phyloP scores from a whole-genome alignment of 2,329 filamentous ascomycete genomes.

The Alternaria solani region DNA sequence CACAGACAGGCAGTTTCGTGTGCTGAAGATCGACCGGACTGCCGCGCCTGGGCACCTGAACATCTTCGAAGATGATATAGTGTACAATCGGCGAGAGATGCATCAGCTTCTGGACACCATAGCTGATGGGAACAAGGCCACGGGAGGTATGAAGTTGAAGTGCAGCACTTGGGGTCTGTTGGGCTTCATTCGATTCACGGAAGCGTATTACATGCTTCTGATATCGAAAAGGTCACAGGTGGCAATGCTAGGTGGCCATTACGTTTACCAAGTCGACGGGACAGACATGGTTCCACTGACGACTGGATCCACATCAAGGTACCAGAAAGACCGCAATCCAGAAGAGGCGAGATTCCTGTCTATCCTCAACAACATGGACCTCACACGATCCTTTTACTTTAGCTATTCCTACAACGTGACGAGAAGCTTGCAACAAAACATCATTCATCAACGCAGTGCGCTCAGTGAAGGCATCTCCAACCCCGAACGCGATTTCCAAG shows the following conservation, averaged over 20 bases:
- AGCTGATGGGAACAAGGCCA: constrained; percentile 90
- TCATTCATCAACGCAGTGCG: constrained; percentile 78
- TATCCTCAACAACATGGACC: constrained; percentile 89
- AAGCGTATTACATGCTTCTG: constrained; percentile 94
- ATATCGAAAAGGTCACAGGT: constrained; percentile 97
- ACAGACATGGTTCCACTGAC: constrained; percentile 91
- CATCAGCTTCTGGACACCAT: constrained; percentile 92
- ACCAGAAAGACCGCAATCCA: constrained; percentile 81
- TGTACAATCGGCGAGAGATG: constrained; percentile 93
- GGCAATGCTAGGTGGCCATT: constrained; percentile 94
- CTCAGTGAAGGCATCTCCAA: constrained; percentile 70
- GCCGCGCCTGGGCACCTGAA: constrained; percentile 79
- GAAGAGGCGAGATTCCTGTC: constrained; percentile 89
- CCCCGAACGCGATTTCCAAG: constrained; percentile 74
- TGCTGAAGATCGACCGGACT: constrained; percentile 94
- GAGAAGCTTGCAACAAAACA: constrained; percentile 88
- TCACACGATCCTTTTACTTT: constrained; percentile 94
- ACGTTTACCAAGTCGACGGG: constrained; percentile 92
- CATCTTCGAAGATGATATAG: constrained; percentile 91
- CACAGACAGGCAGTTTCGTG: constrained; percentile 85
- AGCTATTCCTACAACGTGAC: constrained; percentile 98
- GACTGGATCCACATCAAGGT: constrained; percentile 70
- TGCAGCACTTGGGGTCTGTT: constrained; percentile 93
- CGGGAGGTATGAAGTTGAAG: constrained; percentile 87
- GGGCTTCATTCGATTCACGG: constrained; percentile 95